phyloP scores from a whole-genome alignment of 2,329 filamentous ascomycete species.

The Pseudogymnoascus sp. region DNA sequence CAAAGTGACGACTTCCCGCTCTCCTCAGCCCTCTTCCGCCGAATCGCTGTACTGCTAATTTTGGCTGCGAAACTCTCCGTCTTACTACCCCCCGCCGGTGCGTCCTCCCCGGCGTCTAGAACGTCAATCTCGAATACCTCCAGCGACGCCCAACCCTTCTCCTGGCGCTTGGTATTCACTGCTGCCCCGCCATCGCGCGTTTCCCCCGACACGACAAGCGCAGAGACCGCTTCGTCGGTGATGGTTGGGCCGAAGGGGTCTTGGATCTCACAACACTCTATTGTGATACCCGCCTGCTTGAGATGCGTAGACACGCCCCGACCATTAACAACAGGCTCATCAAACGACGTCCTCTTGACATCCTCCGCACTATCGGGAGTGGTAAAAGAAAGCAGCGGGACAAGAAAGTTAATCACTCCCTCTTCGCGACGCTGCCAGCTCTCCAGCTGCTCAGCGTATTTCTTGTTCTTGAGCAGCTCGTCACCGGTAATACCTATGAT shows the following conservation, averaged over 20 bases:
- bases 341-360: slow-evolving; percentile 23
- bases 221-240: slow-evolving; percentile 67
- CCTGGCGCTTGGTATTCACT: slow-evolving; percentile 73
- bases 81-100: slow-evolving; percentile 29
- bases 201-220: slow-evolving; percentile 79
- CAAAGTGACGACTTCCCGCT: not conserved
- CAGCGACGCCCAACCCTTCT: slow-evolving; percentile 67
- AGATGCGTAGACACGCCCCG: slow-evolving; percentile 49
- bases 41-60: slow-evolving; percentile 85
- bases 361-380: slow-evolving; percentile 31
- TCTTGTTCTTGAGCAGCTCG: slow-evolving; percentile 79
- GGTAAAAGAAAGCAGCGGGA: slow-evolving; percentile 45
- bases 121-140: slow-evolving; percentile 87
- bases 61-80: slow-evolving; percentile 66
- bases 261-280: slow-evolving; percentile 77
- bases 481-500: slow-evolving; percentile 86
- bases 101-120: slow-evolving; percentile 57
- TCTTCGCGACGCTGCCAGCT: slow-evolving; percentile 68
- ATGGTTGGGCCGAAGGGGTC: slow-evolving; percentile 89
- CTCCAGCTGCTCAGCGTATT: slow-evolving; percentile 72
- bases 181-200: slow-evolving; percentile 74
- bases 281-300: slow-evolving; percentile 48
- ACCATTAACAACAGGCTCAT: slow-evolving; percentile 32
- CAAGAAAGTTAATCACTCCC: slow-evolving; percentile 65
- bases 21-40: slow-evolving; percentile 37